Conservation (phyloP, 2,329 filamentous ascomycete genomes). For the Talaromyces pinophilus region DNA sequence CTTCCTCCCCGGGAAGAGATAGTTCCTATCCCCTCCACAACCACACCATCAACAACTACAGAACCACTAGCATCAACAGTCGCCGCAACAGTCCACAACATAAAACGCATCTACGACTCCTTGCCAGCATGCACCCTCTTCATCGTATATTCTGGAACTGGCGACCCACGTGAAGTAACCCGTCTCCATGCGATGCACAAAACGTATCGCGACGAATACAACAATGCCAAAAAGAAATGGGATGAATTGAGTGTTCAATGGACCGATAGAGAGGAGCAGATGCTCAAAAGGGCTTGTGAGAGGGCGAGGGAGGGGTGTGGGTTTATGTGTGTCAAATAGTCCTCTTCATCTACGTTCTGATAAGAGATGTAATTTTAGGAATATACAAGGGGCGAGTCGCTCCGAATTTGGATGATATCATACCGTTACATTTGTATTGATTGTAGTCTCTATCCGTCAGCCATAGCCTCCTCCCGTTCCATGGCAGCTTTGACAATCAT, state of each 20-base stretch:
- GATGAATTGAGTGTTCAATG: constrained; percentile 63
- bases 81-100: constrained; percentile 52
- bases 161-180: constrained; percentile 59
- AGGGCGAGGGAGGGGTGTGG: constrained; percentile 60
- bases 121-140: constrained; percentile 62
- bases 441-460: constrained; percentile 26
- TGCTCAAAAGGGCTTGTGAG: constrained; percentile 57
- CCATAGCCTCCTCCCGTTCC: constrained; percentile 44
- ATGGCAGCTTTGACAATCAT: constrained; percentile 39
- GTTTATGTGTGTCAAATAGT: constrained; percentile 60
- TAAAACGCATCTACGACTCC: constrained; percentile 56
- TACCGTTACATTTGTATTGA: neutral
- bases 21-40: constrained; percentile 20
- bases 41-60: neutral
- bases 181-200: constrained; percentile 59
- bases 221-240: constrained; percentile 60
- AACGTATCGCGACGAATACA: constrained; percentile 58
- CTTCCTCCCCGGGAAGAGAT: constrained; percentile 31
- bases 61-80: constrained; percentile 49
- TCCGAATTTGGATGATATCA: neutral
- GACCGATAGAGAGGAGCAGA: constrained; percentile 65
- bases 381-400: neutral
- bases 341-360: neutral
- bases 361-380: neutral
- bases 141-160: constrained; percentile 65